These are phyloP conservation scores for Serendipita indica DNA, from an alignment of 768 basidiomycete species.

Conservation along the genomic window DNA sequence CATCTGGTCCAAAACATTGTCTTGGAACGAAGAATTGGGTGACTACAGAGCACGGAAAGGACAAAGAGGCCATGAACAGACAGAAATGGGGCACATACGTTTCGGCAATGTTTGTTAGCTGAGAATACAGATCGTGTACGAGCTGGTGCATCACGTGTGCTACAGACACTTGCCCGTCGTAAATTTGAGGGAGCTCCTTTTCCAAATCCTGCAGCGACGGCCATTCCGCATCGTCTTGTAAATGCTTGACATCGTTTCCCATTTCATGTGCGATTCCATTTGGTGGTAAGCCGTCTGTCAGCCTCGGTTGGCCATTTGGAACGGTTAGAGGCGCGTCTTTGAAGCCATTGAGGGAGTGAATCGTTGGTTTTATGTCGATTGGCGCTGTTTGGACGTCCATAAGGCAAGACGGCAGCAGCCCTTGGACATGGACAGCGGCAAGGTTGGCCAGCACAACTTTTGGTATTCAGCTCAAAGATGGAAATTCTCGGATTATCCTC, in stretches of 20 bases:
- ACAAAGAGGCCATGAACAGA: too few species aligned
- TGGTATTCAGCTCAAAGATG: too few species aligned
- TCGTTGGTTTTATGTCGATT: neutral
- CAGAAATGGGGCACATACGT: too few species aligned
- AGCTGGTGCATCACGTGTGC: slow-evolving; percentile 63
- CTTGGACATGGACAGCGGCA: neutral
- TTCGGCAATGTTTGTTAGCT: slow-evolving; percentile 70
- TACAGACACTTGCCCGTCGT: slow-evolving; percentile 59
- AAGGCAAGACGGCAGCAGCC: neutral
- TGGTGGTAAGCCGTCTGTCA: neutral
- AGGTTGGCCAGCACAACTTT: too few species aligned
- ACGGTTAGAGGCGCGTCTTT: neutral
- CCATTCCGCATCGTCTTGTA: slow-evolving; percentile 17
- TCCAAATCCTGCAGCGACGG: slow-evolving; percentile 43
- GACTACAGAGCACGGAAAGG: neutral
- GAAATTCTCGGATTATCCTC: too few species aligned
- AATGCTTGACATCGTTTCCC: neutral
- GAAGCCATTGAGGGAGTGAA: neutral
- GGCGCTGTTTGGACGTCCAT: neutral
- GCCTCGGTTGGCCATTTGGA: neutral
- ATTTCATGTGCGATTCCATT: neutral
- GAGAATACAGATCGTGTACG: slow-evolving; percentile 65
- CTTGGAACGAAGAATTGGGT: too few species aligned
- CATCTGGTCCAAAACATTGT: too few species aligned
- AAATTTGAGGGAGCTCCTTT: slow-evolving; percentile 55